Base-by-base conservation (phyloP, 164 flowering plant species). In the Kingdonia uniflora region DNA sequence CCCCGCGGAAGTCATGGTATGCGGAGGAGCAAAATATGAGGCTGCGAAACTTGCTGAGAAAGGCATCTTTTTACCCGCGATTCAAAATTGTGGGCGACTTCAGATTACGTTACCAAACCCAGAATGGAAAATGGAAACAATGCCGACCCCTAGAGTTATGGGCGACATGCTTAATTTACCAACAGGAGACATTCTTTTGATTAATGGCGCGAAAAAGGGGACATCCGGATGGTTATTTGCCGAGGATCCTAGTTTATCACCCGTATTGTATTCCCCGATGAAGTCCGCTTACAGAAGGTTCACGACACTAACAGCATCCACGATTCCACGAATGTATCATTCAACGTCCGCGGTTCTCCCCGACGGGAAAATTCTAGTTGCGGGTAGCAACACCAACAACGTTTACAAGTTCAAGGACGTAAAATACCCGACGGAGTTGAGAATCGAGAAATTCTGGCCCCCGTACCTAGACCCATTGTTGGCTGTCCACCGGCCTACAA, bases 301-400 rank as follows among this genome's bases (percentile, higher is more conserved):
- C 55, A 46, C 5, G 19, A 60, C 61, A 11, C 68, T 87, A 0
- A 19, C 24, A 0, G 62, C 80, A 0, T 39, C 82, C 0, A 46
- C 22, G 0, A 84, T 92, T 16, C 68, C 98, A 0, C 64, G 96
- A 10, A 82, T 92, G 96, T 92, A 92, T 66, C 98, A 92, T 51
- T 82, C 98, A 0, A 0, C 75, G 2, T 59, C 84, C 0, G 77
- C 68, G 0, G 57, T 88, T 0, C 71, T 87, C 5, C 82, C 90
- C 0, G 83, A 81, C 29, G 95, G 89, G 0, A 53, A 56, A 26
- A 60, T 92, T 12, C 54, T 87, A 0, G 84, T 87, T 0, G 85
- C 84, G 0, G 98, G 98, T 0, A 85, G 96, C 70, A 87, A 82
- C 61, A 69, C 94, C 6, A 69, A 87, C 50, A 40, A 55, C 1